These are phyloP conservation scores for Linnemannia schmuckeri DNA, from an alignment of 192 early-diverging fungal species.

Conservation along the genomic window DNA sequence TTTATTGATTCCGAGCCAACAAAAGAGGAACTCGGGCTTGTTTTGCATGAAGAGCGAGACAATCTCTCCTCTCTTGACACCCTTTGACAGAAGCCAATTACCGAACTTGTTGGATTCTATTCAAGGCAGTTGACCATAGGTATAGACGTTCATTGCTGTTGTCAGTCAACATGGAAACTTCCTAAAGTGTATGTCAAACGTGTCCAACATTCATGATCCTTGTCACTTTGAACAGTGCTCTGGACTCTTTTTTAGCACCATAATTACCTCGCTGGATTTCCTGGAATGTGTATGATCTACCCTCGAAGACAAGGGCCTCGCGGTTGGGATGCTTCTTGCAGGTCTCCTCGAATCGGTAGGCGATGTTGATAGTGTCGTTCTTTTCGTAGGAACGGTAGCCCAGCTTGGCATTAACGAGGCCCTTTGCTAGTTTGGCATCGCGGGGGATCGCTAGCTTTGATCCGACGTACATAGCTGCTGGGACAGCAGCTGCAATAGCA, in stretches of 20 bases:
- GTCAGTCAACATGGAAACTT: not conserved
- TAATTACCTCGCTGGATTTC: conserved; percentile 62
- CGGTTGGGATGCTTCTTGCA: conserved; percentile 56
- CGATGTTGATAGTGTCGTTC: conserved; percentile 60
- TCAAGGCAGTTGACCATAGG: not conserved
- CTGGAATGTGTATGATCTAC: conserved; percentile 61
- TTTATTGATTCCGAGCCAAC: conserved; percentile 70
- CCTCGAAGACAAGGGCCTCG: conserved; percentile 65
- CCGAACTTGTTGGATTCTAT: conserved; percentile 51
- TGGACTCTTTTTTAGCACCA: not conserved
- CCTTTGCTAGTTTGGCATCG: conserved; percentile 55
- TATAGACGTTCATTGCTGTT: not conserved
- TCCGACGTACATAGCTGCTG: conserved; percentile 63
- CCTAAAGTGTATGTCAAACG: too few relatives aligned
- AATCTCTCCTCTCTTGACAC: conserved; percentile 59
- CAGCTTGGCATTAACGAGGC: conserved; percentile 34
- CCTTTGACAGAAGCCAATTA: conserved; percentile 48
- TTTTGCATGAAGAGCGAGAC: conserved; percentile 76
- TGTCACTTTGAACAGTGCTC: not conserved
- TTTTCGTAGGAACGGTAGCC: conserved; percentile 57
- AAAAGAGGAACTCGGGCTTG: conserved; percentile 69
- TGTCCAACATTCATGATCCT: too few relatives aligned
- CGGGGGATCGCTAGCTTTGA: conserved; percentile 57
- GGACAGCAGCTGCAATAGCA: conserved; percentile 40
- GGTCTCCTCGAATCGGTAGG: conserved; percentile 61